These are phyloP conservation scores for Scalesia atractyloides DNA, from an alignment of 129 eudicot species.

Conservation along the genomic window DNA sequence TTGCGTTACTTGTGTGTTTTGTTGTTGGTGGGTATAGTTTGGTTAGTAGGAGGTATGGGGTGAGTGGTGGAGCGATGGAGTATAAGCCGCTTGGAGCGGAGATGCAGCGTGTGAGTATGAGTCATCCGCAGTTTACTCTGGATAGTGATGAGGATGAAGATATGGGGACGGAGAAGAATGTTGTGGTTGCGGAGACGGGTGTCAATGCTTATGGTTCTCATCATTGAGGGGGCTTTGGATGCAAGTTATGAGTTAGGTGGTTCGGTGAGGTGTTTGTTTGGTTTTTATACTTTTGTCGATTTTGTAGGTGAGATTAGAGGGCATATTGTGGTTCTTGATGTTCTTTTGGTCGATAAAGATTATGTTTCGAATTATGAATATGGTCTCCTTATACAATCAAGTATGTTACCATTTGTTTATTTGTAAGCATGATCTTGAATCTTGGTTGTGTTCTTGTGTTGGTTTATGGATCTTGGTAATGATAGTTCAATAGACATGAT, in stretches of 20 bases:
- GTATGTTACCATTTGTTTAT: background rate
- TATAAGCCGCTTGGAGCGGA: constrained; percentile 81
- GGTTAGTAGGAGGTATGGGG: constrained; percentile 55
- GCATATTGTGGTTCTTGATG: background rate
- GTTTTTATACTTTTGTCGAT: background rate
- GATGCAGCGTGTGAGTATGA: constrained; percentile 38
- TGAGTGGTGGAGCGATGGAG: constrained; percentile 34
- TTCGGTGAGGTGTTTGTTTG: no score
- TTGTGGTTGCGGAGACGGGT: constrained; percentile 34
- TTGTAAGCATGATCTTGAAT: constrained; percentile 2
- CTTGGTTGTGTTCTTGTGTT: background rate
- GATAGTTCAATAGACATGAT: constrained; percentile 10
- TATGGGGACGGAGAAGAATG: constrained; percentile 38
- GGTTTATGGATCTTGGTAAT: background rate
- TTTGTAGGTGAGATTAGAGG: constrained; percentile 20
- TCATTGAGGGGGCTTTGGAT: constrained; percentile 47
- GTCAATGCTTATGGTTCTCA: constrained; percentile 70
- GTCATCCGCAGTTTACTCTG: constrained; percentile 61
- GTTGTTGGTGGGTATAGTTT: constrained; percentile 52
- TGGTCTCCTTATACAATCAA: background rate
- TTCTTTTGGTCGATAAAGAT: background rate
- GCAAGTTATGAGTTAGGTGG: no score
- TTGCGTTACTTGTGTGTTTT: constrained; percentile 72
- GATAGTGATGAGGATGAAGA: constrained; percentile 75
- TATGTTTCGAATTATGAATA: background rate